These are phyloP conservation scores for Aureobasidium sp. DNA, from an alignment of 2,329 filamentous ascomycete genomes.

Conservation along the genomic window DNA sequence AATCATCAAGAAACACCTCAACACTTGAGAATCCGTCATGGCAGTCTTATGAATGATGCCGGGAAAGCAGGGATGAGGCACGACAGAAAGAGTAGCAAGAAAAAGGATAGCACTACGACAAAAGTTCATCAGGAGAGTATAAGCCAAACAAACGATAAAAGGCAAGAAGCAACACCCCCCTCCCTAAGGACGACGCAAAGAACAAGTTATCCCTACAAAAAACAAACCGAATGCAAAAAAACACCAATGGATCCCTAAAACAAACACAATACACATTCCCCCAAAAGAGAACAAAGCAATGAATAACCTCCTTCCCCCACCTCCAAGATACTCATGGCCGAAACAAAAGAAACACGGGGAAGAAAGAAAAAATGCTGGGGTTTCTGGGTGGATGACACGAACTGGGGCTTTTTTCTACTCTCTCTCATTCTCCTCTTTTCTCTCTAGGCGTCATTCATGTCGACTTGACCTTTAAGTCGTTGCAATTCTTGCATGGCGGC, in stretches of 20 bases:
- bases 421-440: background rate
- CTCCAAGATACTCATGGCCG: background rate
- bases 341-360: background rate
- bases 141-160: background rate
- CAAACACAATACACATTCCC: background rate
- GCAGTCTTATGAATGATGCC: background rate
- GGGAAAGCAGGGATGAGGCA: no score
- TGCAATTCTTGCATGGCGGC: slow-evolving; percentile 54
- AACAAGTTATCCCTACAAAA: background rate
- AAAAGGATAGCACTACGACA: background rate
- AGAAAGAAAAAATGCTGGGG: background rate
- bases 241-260: background rate
- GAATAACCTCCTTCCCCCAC: background rate
- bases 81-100: background rate
- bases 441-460: background rate
- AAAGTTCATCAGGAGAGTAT: background rate
- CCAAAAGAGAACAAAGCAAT: background rate
- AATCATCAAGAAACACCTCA: no score
- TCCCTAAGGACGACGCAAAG: background rate
- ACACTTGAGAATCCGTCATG: no score
- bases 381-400: background rate
- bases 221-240: background rate
- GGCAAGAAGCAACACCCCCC: background rate
- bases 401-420: background rate
- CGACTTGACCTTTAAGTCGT: slow-evolving; percentile 3